Evolutionary conservation across 305 asterid species (phyloP).

Genomic region (Fraxinus sp.): DNA sequence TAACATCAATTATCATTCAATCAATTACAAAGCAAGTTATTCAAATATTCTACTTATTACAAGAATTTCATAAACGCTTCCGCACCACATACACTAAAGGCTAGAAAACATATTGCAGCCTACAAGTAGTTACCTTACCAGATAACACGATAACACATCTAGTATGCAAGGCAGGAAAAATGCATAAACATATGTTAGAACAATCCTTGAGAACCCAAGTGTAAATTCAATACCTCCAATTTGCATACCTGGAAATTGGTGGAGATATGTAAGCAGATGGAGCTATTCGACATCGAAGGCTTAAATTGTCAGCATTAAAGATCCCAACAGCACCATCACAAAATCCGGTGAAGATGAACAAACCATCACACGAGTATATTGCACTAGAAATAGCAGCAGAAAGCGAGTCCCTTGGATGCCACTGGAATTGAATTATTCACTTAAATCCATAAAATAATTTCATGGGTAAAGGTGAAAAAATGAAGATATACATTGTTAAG

Average conservation of each 20-base stretch:
- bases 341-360: conserved; percentile 67
- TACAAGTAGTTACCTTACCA: neutral
- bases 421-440: conserved; percentile 42
- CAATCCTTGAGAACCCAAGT: neutral
- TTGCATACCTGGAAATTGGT: conserved; percentile 56
- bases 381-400: conserved; percentile 77
- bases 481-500: neutral
- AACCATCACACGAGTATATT: conserved; percentile 80
- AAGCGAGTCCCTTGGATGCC: conserved; percentile 86
- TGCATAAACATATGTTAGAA: neutral
- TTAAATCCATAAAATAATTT: neutral
- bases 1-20: no score
- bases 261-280: conserved; percentile 73
- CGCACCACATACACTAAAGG: neutral
- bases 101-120: neutral
- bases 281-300: conserved; percentile 74
- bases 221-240: neutral
- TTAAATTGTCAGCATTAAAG: conserved; percentile 66
- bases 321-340: conserved; percentile 85
- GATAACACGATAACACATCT: neutral
- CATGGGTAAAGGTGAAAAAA: neutral
- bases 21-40: no score
- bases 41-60: no score
- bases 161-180: neutral
- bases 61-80: no score